Evolutionary conservation across 148 eudicot genomes (phyloP), one percentile per base, ranked within the genome.

Genomic region (Dysphania ambrosioides): DNA sequence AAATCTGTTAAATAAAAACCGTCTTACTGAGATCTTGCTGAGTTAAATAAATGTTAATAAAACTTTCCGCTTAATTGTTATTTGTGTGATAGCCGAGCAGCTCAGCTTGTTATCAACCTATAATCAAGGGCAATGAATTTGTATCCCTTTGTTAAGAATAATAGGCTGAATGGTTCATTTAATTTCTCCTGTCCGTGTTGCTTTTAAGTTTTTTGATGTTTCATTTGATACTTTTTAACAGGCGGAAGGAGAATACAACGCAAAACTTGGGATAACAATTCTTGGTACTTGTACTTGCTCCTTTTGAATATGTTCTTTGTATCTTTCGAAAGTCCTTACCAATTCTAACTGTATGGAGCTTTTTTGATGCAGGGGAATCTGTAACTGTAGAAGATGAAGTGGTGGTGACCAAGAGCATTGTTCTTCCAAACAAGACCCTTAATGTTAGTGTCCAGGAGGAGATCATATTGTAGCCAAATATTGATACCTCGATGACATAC

Each of bases 391-490:
- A 89, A 84, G 93, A 89, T 79, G 93, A 87, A 82, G 89, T 89
- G 18, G 90, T 89, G 60, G 88, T 89, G 38, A 76, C 80, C 75
- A 89, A 87, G 72, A 82, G 90, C 82, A 85, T 89, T 61, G 90
- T 89, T 76, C 90, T 89, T 75, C 93, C 93, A 15, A 85, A 87
- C 87, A 89, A 89, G 85, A 91, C 93, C 29, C 90, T 91, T n/a
- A 91, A 91, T 53, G 79, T 89, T 21, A 89, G 97, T 73, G 91
- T 91, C 68, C 97, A 87, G 73, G 90, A 91, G 26, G 97, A 89
- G 72, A 89, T 90, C 13, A 82, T 90, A 62, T 73, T 90, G 61
- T 90, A 81, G 77, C 29, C 70, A 61, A 8, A 59, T 47, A 15
- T 19, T 13, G 24, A 58, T 29, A 41, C 66, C 53, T 76, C 31